Evolutionary conservation across 108 stramenopile genomes (phyloP), one percentile per base, ranked within the genome.

Genomic region (Pelagomonas calceolata): DNA sequence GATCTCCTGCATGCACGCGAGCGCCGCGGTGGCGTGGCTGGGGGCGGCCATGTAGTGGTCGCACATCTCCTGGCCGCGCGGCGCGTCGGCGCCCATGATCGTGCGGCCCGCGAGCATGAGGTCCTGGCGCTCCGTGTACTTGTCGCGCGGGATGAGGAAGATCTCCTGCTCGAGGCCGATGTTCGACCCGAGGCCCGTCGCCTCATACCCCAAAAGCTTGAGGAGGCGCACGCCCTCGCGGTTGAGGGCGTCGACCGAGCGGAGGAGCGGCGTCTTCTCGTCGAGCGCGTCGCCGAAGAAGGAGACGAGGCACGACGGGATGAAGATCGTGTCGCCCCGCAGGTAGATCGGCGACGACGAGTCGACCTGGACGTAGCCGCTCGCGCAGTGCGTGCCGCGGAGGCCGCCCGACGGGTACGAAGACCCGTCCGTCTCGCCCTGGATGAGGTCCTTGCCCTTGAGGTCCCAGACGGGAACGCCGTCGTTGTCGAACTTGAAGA

Each of bases 121-220:
- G 79, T 96, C 95, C 35, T 91, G 93, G 63, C 95, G 90, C 29
- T 83, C 78, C 85, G 90, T 88, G 84, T 92, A 96, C 63, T 87
- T 75, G 7, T 93, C 91, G 64, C 93, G 90, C 72, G 92, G 90
- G 63, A 96, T 81, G 36, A 96, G 80, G 89, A 96, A 96, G 80
- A 96, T 89, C 82, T 96, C 95, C 76, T 96, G 95, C 80, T 96
- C 95, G 36, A 92, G 77, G 70, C 95, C 95, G 82, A 96, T 91
- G 80, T 94, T 94, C 34, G 90, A 83, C n/a, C 80, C 67, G 34
- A 94, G 74, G 26, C 70, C 69, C 32, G 64, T 35, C 64, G 80
- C 76, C 33, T 74, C 68, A 44, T 90, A 75, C 64, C 95, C 95
- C 32, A 93, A 78, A 30, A 73, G 80, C 44, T 72, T 67, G 63